phyloP scores from a whole-genome alignment of 305 asterid species.

The Solanum hybrid region DNA sequence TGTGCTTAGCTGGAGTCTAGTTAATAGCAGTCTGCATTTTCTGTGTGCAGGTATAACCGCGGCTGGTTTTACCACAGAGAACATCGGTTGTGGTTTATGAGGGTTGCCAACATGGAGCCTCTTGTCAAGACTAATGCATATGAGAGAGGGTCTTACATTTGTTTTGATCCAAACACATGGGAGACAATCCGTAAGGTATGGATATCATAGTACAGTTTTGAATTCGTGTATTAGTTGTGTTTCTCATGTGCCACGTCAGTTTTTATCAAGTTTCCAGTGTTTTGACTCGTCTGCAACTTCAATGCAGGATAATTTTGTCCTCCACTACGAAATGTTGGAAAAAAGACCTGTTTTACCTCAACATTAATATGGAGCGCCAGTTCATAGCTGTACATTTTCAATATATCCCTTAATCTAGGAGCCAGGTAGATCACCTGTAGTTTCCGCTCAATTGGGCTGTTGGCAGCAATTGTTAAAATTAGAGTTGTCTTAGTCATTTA shows the following conservation, averaged over 20 bases:
- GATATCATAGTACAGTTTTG: neutral
- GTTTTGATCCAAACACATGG: conserved; percentile 76
- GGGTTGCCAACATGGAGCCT: conserved; percentile 63
- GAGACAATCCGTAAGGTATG: conserved; percentile 69
- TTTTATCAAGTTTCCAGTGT: neutral
- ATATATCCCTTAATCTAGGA: neutral
- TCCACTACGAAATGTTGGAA: conserved; percentile 73
- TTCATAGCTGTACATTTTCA: neutral
- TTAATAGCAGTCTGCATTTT: neutral
- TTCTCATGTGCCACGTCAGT: neutral
- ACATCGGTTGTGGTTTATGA: conserved; percentile 55
- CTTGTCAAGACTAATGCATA: conserved; percentile 48
- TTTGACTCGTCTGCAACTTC: neutral
- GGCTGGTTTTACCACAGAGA: conserved; percentile 86
- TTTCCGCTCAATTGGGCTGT: neutral
- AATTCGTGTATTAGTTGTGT: conserved; percentile 2
- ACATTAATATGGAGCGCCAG: conserved; percentile 5
- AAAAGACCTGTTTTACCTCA: conserved; percentile 48
- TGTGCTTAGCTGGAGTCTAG: neutral
- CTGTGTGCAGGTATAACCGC: conserved; percentile 43
- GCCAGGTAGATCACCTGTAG: conserved; percentile 3
- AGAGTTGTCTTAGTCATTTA: conserved; percentile 1
- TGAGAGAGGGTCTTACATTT: conserved; percentile 67
- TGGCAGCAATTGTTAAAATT: conserved; percentile 2
- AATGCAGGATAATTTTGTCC: conserved; percentile 65